Base-by-base conservation (phyloP, 2,329 filamentous ascomycete genomes). In the Microsporum ferrugineum region DNA sequence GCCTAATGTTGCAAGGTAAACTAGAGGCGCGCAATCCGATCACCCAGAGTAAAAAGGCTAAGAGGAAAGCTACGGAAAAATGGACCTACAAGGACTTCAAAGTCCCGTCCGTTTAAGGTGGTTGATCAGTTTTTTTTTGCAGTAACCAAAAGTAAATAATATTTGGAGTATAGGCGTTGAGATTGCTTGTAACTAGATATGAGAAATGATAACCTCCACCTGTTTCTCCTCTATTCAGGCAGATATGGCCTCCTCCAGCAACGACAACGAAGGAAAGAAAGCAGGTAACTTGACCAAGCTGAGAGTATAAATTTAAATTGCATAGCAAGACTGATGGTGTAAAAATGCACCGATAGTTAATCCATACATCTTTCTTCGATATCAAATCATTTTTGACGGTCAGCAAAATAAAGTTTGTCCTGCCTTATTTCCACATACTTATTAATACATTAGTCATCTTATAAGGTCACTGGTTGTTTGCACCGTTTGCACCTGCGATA, bases 81-180 rank as follows among this genome's bases (percentile, higher is more conserved):
- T 99, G 94, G 94, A 85, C 87, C 51, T 89, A 96, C 79, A 99
- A 99, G 81, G 94, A 99, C 73, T 99, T 96, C 75, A 81, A 79
- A 68, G 75, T 88, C 6, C 49, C 49, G 17, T 53, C 49, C 6
- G 49, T 53, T 53, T 53, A 8, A 53, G 12, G 17, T 8, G 2
- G 49, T 7, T 12, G n/a, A 43, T 51, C 23, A 3, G 1, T 34
- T 33, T 33, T 14, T n/a, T 2, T 53, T 33, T 29, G 8, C 12
- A 23, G 14, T n/a, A 23, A 23, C n/a, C 41, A 41, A 17, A 60
- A 31, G 6, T 36, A 34, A 17, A 39, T 7, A 39, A 7, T 34
- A 31, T 5, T 2, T 5, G 49, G 27, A 33, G 27, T 53, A 14
- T 53, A 33, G 43, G n/a, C 23, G 17, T 47, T 29, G n/a, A 2